Evolutionary conservation across 139 green algal genomes (phyloP).

Genomic region (Auxenochlorella protothecoides): DNA sequence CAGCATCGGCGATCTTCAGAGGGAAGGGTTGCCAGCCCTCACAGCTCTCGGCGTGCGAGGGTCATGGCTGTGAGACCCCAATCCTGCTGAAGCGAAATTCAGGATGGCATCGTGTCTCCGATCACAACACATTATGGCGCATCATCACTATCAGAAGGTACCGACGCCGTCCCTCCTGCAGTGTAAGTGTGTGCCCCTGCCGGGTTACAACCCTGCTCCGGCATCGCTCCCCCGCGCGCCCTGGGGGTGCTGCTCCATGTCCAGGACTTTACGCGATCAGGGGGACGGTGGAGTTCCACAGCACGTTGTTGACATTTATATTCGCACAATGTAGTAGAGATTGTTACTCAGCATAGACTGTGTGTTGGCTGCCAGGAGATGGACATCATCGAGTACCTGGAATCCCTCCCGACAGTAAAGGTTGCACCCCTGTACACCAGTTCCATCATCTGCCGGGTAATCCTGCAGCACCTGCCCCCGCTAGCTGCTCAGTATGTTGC

Average conservation of each 20-base stretch:
- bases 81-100: neutral
- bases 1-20: neutral
- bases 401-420: conserved; percentile 20
- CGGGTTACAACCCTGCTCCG: too few species aligned
- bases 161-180: too few species aligned
- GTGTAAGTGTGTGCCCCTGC: too few species aligned
- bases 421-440: conserved; percentile 41
- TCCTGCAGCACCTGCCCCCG: conserved; percentile 57
- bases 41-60: neutral
- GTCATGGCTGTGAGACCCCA: neutral
- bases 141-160: neutral
- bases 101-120: too few species aligned
- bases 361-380: conserved; percentile 5
- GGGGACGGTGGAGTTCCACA: neutral
- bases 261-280: neutral
- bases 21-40: neutral
- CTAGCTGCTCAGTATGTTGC: conserved; percentile 59
- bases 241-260: too few species aligned
- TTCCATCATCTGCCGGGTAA: conserved; percentile 54
- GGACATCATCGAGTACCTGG: conserved; percentile 44
- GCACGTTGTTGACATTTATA: neutral
- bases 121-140: neutral
- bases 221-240: too few species aligned
- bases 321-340: neutral
- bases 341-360: neutral